Base-by-base conservation (phyloP, 192 early-diverging fungal species). In the Diversispora eburnea region DNA sequence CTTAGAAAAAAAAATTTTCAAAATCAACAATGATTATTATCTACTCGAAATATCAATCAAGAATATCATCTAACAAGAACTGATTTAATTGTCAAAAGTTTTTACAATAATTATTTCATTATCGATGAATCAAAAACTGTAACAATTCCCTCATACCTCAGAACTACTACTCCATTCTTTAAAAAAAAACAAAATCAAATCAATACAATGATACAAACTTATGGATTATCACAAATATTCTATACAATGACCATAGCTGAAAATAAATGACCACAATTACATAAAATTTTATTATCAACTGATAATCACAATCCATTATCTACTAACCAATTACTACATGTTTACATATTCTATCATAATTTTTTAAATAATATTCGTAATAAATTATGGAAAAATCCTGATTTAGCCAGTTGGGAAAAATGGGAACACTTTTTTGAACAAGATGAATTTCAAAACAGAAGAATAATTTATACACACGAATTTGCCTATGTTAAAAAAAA, bases 241-340 rank as follows among this genome's bases (percentile, higher is more conserved):
- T 46, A 46, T 22, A 64, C 62, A 5, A 7, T 64, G 22, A 46
- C 63, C 33, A 64, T 64, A 39, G 62, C 39, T n/a, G 62, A 64
- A 64, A 12, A 13, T 13, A 64, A 64, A 45, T 45, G 62, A 39
- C 9, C 13, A 64, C 62, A 64, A 43, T 41, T 64, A 64, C 10
- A n/a, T 0, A 8, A 65, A 65, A 65, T 65, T 47, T 25, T 65
- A 8, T 8, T 19, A 17, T 45, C 8, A 8, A 45, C 63, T 13
- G 41, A 43, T 65, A 43, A 15, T 43, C 25, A 33, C 13, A 42
- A 65, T 17, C 41, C 41, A 15, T n/a, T 47, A 17, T 42, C 63
- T 45, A 65, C 41, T 9, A 65, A 65, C 15, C 42, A 9, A 45
- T 42, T 42, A 15, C 45, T 65, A 4, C 63, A 65, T 45, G 13